phyloP scores from a whole-genome alignment of 306 rosid species.

The Glycine latifolia region DNA sequence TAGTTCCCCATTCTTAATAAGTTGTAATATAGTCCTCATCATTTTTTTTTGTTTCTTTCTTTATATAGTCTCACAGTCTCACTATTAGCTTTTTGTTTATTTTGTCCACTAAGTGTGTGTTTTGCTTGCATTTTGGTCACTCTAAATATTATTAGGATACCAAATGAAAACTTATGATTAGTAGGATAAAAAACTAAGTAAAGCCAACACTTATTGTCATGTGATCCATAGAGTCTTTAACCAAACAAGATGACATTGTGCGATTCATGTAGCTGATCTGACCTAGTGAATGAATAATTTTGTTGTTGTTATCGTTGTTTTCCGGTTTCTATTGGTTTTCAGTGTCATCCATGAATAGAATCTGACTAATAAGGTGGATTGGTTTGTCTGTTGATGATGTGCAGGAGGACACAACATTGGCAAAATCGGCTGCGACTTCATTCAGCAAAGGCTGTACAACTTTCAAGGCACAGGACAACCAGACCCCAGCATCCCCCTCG shows the following conservation, averaged over 20 bases:
- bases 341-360: conserved; percentile 9
- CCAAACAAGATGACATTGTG: too few relatives aligned
- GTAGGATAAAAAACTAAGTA: neutral
- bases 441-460: conserved; percentile 66
- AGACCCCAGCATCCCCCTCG: conserved; percentile 72
- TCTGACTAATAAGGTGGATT: conserved; percentile 17
- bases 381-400: conserved; percentile 44
- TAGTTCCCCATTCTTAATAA: neutral
- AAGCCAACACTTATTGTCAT: neutral
- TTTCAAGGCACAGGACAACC: conserved; percentile 73
- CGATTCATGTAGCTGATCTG: neutral
- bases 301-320: neutral
- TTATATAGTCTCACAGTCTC: neutral
- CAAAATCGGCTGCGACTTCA: conserved; percentile 74
- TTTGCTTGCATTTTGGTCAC: neutral
- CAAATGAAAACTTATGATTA: neutral
- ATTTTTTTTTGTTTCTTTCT: neutral
- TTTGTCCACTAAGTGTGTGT: neutral
- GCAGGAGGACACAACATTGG: conserved; percentile 93
- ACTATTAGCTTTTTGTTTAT: neutral
- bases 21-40: neutral
- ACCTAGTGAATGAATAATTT: neutral
- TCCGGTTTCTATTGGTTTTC: neutral
- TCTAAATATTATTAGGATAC: neutral
- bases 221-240: neutral